A percentile compares a stretch with the other conserved stretches of the same genome.
phyloP scores from a whole-genome alignment of 2,329 filamentous ascomycete genomes.

The Clathrospora elynae region DNA sequence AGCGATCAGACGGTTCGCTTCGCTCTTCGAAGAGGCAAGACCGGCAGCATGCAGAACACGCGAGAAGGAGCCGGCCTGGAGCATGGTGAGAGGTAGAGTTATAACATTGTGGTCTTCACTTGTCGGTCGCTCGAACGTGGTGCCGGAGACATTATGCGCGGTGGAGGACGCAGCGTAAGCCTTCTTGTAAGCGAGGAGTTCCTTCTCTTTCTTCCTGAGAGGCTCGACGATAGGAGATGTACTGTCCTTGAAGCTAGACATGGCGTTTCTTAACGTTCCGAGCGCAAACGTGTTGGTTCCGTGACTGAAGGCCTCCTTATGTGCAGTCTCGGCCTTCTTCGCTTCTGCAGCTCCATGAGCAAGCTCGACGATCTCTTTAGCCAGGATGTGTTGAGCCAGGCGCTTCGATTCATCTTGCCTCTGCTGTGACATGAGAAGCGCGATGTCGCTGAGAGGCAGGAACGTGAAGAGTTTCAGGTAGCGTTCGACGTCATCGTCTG shows the following conservation, averaged over 20 bases:
- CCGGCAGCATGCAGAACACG: slow-evolving; percentile 66
- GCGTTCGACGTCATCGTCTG: slow-evolving; percentile 79
- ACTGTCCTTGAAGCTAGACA: slow-evolving; percentile 15
- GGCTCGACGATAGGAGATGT: neutral
- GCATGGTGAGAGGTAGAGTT: slow-evolving; percentile 63
- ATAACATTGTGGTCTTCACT: slow-evolving; percentile 62
- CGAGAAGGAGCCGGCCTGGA: slow-evolving; percentile 61
- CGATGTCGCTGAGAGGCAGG: slow-evolving; percentile 72
- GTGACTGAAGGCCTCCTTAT: slow-evolving; percentile 54
- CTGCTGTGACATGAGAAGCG: slow-evolving; percentile 70
- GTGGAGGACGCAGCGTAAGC: slow-evolving; percentile 28
- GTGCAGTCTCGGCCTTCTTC: slow-evolving; percentile 62
- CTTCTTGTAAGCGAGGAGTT: slow-evolving; percentile 34
- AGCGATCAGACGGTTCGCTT: slow-evolving; percentile 63
- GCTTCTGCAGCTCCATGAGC: slow-evolving; percentile 74
- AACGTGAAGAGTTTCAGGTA: slow-evolving; percentile 93
- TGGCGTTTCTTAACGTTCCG: slow-evolving; percentile 28
- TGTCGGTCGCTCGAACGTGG: slow-evolving; percentile 21
- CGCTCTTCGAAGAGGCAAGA: slow-evolving; percentile 60
- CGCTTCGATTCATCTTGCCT: slow-evolving; percentile 70
- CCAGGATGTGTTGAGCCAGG: slow-evolving; percentile 80
- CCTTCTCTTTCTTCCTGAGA: slow-evolving; percentile 17
- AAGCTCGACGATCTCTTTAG: slow-evolving; percentile 78
- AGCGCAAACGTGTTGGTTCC: slow-evolving; percentile 40
- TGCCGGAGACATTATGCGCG: slow-evolving; percentile 14